Conservation (phyloP, 1,139 yeast species). For the Magnusiomyces tetraspermus region DNA sequence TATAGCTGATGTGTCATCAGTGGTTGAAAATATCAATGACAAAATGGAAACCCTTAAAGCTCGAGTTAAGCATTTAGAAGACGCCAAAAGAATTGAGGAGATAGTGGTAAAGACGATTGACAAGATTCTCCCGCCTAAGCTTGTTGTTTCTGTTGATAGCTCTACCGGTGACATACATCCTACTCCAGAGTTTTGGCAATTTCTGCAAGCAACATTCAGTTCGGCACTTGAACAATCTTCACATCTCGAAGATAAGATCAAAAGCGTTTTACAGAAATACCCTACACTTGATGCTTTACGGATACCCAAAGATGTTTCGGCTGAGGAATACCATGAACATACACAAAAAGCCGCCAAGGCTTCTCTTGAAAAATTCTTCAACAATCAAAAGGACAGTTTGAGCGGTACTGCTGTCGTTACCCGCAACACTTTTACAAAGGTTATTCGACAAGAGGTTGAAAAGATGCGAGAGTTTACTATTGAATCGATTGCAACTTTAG, state of each 20-base stretch:
- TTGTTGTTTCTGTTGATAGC: constrained; percentile 9
- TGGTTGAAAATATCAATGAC: constrained; percentile 3
- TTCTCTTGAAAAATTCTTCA: constrained; percentile 7
- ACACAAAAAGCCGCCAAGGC: constrained; percentile 8
- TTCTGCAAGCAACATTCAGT: constrained; percentile 3
- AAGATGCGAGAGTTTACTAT: constrained; percentile 3
- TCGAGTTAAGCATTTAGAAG: constrained; percentile 7
- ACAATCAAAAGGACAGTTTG: not conserved
- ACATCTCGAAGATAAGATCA: not conserved
- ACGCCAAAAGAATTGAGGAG: constrained; percentile 8
- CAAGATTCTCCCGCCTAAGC: constrained; percentile 10
- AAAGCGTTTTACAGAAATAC: not conserved
- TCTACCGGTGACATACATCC: constrained; percentile 9
- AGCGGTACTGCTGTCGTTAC: constrained; percentile 10
- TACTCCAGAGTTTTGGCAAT: constrained; percentile 14
- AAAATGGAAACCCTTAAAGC: constrained; percentile 10
- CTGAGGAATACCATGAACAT: constrained; percentile 9
- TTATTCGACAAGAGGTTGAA: constrained; percentile 9
- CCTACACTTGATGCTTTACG: not conserved
- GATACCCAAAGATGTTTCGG: not conserved
- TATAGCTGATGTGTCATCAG: constrained; percentile 1
- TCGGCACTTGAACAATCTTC: not conserved
- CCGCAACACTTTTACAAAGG: constrained; percentile 8
- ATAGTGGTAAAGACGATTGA: constrained; percentile 7
- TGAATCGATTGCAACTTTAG: not conserved